Percentiles rank a stretch among this genome's conserved stretches.
Evolutionary conservation across 371 early-diverging fungal genomes (phyloP).

Genomic region (Rhizopus sp.): DNA sequence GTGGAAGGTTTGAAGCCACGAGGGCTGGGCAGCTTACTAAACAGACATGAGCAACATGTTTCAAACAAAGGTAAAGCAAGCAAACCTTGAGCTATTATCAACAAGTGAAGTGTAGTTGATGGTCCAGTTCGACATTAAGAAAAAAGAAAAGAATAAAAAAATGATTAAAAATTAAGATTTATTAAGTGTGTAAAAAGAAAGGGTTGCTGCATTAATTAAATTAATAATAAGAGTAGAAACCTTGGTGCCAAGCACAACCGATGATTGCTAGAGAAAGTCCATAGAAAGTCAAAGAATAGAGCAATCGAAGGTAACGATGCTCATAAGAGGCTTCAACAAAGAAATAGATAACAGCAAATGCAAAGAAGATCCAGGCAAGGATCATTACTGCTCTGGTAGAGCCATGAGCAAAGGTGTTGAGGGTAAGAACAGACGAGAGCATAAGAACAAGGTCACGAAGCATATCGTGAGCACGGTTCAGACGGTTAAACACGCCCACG

Average conservation of each 20-base stretch:
- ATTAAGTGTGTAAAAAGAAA: not conserved
- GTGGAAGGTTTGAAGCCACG: slow-evolving; percentile 40
- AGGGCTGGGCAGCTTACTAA: slow-evolving; percentile 31
- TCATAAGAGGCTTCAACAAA: slow-evolving; percentile 35
- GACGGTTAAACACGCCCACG: slow-evolving; percentile 26
- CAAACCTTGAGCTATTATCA: slow-evolving; percentile 3
- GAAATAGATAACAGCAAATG: slow-evolving; percentile 44
- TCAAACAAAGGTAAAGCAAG: slow-evolving; percentile 8
- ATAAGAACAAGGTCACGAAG: slow-evolving; percentile 42
- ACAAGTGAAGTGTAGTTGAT: slow-evolving; percentile 42
- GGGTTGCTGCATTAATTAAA: not conserved
- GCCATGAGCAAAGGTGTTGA: slow-evolving; percentile 49
- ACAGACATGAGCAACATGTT: not conserved
- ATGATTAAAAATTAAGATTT: not conserved
- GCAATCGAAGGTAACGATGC: slow-evolving; percentile 40
- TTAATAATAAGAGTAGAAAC: slow-evolving; percentile 18
- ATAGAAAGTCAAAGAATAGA: slow-evolving; percentile 38
- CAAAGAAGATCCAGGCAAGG: slow-evolving; percentile 49
- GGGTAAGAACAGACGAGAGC: slow-evolving; percentile 32
- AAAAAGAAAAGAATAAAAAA: slow-evolving; percentile 1
- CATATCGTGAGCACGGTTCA: slow-evolving; percentile 39
- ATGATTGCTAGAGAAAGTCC: slow-evolving; percentile 40
- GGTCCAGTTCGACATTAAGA: slow-evolving; percentile 35
- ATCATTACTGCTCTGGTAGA: slow-evolving; percentile 50
- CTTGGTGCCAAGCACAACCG: slow-evolving; percentile 43